Evolutionary conservation across 1,284 basidiomycete species (phyloP).

Genomic region (Apiotrichum akiyoshidainum): DNA sequence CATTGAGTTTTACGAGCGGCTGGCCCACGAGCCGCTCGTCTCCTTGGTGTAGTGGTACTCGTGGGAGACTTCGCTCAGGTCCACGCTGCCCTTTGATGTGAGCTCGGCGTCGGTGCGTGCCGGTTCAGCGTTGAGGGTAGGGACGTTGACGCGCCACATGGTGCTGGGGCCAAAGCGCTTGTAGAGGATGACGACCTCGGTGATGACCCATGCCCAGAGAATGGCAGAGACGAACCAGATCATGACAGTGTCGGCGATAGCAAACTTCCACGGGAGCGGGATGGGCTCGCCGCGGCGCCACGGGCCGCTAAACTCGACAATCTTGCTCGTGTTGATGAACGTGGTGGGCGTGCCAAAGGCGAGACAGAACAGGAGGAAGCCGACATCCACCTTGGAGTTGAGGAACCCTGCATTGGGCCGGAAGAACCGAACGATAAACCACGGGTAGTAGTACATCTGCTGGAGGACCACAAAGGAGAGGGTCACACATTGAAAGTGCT

Average conservation of each 20-base stretch:
- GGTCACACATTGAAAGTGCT: background rate
- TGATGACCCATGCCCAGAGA: background rate
- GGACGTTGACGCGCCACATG: background rate
- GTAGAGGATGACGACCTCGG: background rate
- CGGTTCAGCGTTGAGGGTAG: background rate
- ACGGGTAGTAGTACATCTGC: background rate
- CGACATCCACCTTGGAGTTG: background rate
- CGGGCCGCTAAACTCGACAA: background rate
- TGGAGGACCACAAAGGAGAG: background rate
- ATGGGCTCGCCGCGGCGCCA: background rate
- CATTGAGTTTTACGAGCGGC: too few relatives aligned
- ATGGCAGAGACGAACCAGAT: background rate
- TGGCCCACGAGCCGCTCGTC: background rate
- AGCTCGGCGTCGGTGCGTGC: background rate
- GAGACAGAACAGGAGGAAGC: background rate
- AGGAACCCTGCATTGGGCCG: background rate
- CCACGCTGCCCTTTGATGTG: background rate
- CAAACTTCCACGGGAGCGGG: background rate
- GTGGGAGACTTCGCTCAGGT: background rate
- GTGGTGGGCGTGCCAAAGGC: background rate
- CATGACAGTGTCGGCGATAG: background rate
- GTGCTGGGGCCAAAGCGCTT: background rate
- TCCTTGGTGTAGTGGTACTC: background rate
- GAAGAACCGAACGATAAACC: background rate
- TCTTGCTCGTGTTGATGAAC: background rate